These are phyloP conservation scores for Wallacemonas sp. DNA, from an alignment of 208 protist species.

Conservation along the genomic window DNA sequence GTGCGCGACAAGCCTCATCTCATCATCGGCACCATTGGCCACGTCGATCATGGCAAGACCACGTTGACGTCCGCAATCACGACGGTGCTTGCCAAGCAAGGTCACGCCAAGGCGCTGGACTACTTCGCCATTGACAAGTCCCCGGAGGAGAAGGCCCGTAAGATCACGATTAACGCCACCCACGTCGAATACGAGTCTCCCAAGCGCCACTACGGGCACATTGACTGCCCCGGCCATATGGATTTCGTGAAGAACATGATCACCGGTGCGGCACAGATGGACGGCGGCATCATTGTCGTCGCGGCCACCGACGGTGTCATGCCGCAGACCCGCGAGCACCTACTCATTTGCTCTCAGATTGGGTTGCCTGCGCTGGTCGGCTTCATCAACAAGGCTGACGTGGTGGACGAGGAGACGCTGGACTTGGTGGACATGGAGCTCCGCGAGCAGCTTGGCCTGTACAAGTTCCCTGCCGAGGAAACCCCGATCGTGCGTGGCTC, in stretches of 20 bases:
- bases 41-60: constrained; percentile 99
- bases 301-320: constrained; percentile 96
- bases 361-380: constrained; percentile 96
- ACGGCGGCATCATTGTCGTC: constrained; percentile 92
- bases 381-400: constrained; percentile 99
- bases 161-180: constrained; percentile 99
- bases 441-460: constrained; percentile 93
- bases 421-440: constrained; percentile 98
- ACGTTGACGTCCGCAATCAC: constrained; percentile 98
- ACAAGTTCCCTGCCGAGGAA: constrained; percentile 93
- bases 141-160: constrained; percentile 98
- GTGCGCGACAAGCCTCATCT: constrained; percentile 96
- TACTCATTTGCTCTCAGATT: constrained; percentile 98
- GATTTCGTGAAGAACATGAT: constrained; percentile 99
- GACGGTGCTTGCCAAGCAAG: constrained; percentile 89
- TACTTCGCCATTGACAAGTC: constrained; percentile 99
- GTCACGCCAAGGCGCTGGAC: constrained; percentile 80
- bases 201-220: constrained; percentile 99
- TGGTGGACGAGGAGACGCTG: constrained; percentile 92
- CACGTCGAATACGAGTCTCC: constrained; percentile 98
- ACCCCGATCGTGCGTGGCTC: constrained; percentile 93
- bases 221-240: constrained; percentile 99
- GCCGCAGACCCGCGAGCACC: constrained; percentile 99
- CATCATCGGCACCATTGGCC: constrained; percentile 99
- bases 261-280: constrained; percentile 97